Base-by-base conservation (phyloP, 768 basidiomycete genomes). In the Termitomyces sp. region DNA sequence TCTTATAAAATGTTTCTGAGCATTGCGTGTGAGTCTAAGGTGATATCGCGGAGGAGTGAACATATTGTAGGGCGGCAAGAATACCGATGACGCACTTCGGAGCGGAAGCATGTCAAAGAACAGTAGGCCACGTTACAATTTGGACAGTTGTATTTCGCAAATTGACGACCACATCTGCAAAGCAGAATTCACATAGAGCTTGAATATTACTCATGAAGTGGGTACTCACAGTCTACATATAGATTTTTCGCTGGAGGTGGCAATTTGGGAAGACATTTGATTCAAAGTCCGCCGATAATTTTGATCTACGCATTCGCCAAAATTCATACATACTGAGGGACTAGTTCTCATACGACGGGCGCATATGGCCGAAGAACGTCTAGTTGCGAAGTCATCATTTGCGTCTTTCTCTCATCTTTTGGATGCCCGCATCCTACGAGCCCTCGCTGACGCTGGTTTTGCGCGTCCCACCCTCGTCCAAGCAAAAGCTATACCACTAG, bases 381-480 rank as follows among this genome's bases (percentile, higher is more conserved):
- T 80, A 12, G 76, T 81, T 65, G 68, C 66, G 48, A 77, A 78
- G 56, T 62, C 80, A 0, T 75, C 79, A 1, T 86, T 86, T 64
- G 69, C 82, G 1, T 74, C 79, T 7, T 85, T 97, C 65, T 84
- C 89, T 2, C 79, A 92, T 70, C 71, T 94, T 51, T 81, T 98
- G 42, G 96, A 98, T 73, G 76, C 84, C 12, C 86, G 95, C 3
- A 73, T 98, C 41, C 82, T 98, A 2, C 85, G 92, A 13, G 88
- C 96, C 4, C 85, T 99, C 24, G 93, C 95, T 4, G 90, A 96
- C 65, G 81, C 88, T 67, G 87, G 89, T 44, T 98, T 98, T 71
- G 85, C 92, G 18, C 82, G 86, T 39, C 97, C 97, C 7, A 99
- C 97, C 0, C 81, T 92, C 31, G 89, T 99, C 18, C 97, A 99